Evolutionary conservation across 129 eudicot genomes (phyloP), one percentile per base, ranked within the genome.

Genomic region (Rutidosis leptorrhynchoides): DNA sequence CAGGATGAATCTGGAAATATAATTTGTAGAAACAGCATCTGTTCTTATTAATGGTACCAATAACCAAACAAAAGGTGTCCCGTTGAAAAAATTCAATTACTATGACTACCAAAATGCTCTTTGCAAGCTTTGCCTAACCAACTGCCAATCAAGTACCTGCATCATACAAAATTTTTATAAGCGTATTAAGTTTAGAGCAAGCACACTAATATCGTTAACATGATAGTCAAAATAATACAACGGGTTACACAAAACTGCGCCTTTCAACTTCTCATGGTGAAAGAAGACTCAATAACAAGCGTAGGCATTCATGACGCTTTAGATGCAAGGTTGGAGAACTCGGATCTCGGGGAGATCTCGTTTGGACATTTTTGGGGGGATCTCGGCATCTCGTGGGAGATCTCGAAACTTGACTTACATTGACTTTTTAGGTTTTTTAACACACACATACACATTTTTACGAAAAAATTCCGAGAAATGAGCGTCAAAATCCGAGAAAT

Each of bases 61-160:
- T 60, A 63, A 12, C 52, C 54, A 58, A 35, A 67, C 53, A 63
- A 60, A 33, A 37, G 19, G 58, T 19, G 24, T 65, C 40, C 27
- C 42, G 35, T 27, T 53, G 46, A 62, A 75, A 59, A 54, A 75
- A 66, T 24, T 63, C 62, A 10, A 32, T 45, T 58, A 29, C 78
- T 65, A 56, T 10, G 27, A 67, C 61, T 58, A 63, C 45, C 57
- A 70, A 27, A 40, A 55, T 58, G 54, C 71, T 59, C 74, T 75
- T 68, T 32, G 62, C 53, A 58, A 67, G 5, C 26, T 42, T 45
- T 74, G 42, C 62, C 30, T 68, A 75, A 75, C 68, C 79, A 75
- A 59, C 25, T 57, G 20, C 23, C 27, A 30, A 11, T 75, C 74
- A 75, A 68, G 79, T 75, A 75, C 74, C 79, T 75, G 79, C 69